phyloP scores from a whole-genome alignment of 495 filamentous ascomycete genomes.

The Penicillium crystallinum region DNA sequence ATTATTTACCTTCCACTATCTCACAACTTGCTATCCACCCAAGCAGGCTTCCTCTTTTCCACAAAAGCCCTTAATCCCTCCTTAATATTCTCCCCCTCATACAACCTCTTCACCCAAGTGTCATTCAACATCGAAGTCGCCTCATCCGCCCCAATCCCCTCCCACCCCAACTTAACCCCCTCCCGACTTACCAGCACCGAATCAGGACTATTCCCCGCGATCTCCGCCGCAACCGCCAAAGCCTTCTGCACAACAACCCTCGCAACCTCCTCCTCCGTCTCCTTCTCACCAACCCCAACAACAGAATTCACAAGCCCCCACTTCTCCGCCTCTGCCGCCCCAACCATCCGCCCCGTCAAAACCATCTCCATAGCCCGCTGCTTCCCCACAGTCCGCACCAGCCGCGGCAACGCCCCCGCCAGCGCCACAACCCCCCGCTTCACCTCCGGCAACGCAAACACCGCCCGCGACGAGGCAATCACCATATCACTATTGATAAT shows the following conservation, averaged over 20 bases:
- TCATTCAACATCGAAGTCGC: slow-evolving; percentile 53
- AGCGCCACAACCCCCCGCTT: slow-evolving; percentile 66
- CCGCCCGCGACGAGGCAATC: slow-evolving; percentile 47
- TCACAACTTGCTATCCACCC: slow-evolving; percentile 74
- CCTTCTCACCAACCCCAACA: slow-evolving; percentile 31
- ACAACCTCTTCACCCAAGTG: slow-evolving; percentile 56
- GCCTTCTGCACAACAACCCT: slow-evolving; percentile 43
- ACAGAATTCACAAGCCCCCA: slow-evolving; percentile 74
- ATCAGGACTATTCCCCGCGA: slow-evolving; percentile 63
- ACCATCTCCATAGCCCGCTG: slow-evolving; percentile 75
- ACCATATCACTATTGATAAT: slow-evolving; percentile 69
- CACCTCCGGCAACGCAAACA: slow-evolving; percentile 66
- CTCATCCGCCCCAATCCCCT: slow-evolving; percentile 61
- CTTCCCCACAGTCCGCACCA: slow-evolving; percentile 60
- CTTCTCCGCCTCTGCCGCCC: slow-evolving; percentile 51
- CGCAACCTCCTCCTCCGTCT: slow-evolving; percentile 21
- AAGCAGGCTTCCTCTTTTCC: slow-evolving; percentile 71
- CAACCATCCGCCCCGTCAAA: slow-evolving; percentile 57
- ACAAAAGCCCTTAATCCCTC: slow-evolving; percentile 79
- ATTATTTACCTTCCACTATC: neutral
- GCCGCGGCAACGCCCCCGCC: slow-evolving; percentile 66
- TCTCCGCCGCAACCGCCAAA: slow-evolving; percentile 42
- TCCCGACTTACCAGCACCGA: slow-evolving; percentile 63
- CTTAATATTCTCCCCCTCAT: slow-evolving; percentile 69
- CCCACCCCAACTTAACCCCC: slow-evolving; percentile 68